phyloP scores from a whole-genome alignment of 495 filamentous ascomycete species.

The Talaromyces nanjingensis region DNA sequence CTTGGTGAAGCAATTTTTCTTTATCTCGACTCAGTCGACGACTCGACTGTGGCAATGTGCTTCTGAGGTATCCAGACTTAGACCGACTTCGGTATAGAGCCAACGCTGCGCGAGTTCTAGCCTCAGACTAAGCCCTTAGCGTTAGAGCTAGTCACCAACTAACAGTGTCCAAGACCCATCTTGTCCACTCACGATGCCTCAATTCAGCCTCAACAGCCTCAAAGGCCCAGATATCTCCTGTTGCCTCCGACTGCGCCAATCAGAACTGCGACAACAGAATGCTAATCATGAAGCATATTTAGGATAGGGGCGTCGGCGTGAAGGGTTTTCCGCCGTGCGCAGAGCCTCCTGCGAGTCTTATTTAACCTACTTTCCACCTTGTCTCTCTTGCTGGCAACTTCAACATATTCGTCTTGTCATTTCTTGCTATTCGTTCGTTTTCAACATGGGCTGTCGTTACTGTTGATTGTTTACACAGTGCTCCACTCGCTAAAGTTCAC shows the following conservation, averaged over 20 bases:
- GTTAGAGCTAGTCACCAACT: not conserved
- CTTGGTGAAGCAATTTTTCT: not conserved
- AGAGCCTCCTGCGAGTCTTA: not conserved
- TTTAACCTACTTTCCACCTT: not conserved
- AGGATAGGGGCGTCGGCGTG: not conserved
- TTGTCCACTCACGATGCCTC: not conserved
- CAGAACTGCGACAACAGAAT: not conserved
- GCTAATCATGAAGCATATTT: not conserved
- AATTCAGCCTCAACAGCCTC: not conserved
- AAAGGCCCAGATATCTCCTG: not conserved
- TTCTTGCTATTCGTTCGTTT: not conserved
- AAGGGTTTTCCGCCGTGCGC: not conserved
- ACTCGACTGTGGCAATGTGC: not conserved
- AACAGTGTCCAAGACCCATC: not conserved
- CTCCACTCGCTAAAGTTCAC: not conserved
- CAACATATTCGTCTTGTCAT: not conserved
- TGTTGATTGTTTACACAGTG: not conserved
- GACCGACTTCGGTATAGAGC: not conserved
- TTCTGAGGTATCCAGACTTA: not conserved
- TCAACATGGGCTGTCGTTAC: not conserved
- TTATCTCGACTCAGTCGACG: not conserved
- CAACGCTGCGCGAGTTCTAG: not conserved
- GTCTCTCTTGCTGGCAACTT: not conserved
- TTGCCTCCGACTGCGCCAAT: not conserved
- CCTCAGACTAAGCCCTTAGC: not conserved